Conservation (phyloP, 768 basidiomycete genomes). For the Auriscalpium orientale region DNA sequence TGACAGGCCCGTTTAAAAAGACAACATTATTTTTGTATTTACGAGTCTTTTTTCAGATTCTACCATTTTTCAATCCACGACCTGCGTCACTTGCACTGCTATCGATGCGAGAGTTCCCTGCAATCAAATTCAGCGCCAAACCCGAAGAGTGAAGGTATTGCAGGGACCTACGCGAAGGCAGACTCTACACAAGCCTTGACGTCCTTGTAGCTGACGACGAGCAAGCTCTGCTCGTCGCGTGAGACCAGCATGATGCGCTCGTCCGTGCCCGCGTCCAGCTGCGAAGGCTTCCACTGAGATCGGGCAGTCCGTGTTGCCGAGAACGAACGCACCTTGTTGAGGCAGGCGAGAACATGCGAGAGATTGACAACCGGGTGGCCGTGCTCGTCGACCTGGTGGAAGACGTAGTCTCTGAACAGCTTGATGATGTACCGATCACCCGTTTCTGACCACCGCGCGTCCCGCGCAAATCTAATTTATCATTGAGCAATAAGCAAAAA, state of each 20-base stretch:
- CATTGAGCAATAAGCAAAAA: neutral
- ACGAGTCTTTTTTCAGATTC: slow-evolving; percentile 16
- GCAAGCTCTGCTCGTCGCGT: slow-evolving; percentile 91
- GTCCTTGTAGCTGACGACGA: slow-evolving; percentile 90
- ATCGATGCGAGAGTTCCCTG: slow-evolving; percentile 15
- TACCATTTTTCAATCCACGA: slow-evolving; percentile 11
- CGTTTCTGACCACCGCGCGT: slow-evolving; percentile 96
- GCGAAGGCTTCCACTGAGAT: neutral
- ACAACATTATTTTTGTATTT: slow-evolving; percentile 1
- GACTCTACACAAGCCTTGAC: slow-evolving; percentile 79
- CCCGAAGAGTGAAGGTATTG: neutral
- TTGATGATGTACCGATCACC: slow-evolving; percentile 98
- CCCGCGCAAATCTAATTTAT: slow-evolving; percentile 73
- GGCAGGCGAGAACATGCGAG: slow-evolving; percentile 81
- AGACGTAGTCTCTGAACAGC: slow-evolving; percentile 96
- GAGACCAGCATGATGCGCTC: slow-evolving; percentile 93
- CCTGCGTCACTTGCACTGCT: neutral
- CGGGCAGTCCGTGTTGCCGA: neutral
- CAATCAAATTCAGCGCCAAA: neutral
- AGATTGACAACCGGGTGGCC: slow-evolving; percentile 87
- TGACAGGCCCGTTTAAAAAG: neutral
- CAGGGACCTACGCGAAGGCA: slow-evolving; percentile 63
- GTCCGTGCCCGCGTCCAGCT: slow-evolving; percentile 91
- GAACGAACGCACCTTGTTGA: slow-evolving; percentile 71
- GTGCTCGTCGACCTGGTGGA: slow-evolving; percentile 91